Base-by-base conservation (phyloP, 2,329 filamentous ascomycete genomes). In the Sordariomycetes sp. region DNA sequence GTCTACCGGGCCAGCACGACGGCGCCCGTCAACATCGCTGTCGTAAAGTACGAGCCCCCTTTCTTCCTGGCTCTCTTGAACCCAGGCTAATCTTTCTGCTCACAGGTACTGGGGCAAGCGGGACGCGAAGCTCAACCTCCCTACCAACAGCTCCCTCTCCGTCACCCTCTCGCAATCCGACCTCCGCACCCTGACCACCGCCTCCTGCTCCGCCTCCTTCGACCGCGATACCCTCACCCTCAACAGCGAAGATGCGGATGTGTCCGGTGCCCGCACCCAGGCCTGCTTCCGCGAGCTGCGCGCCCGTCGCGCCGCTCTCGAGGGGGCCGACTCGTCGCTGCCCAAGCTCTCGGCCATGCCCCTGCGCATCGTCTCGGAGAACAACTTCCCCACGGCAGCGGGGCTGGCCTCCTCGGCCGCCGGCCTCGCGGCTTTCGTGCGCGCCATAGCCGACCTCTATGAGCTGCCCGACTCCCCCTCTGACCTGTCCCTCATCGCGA, bases 351-450 rank as follows among this genome's bases (percentile, higher is more conserved):
- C 90, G 12, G 70, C 79, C 56, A 79, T 88, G 67, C 85, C 89
- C 37, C 83, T 99, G 61, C 88, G 87, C 65, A 87, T 99, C 64
- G 91, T 97, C 59, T 94, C 89, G 59, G 89, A 94, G 77, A 99
- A 99, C 81, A 99, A 99, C 81, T 99, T 99, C 80, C 94, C 94
- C 62, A 99, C 94, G 2, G 94, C 94, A 28, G 94, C 94, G 4
- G 94, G 94, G 7, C 85, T 99, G 18, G 86, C 86, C 3, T 87
- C 82, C 20, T 88, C 85, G 0, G 86, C 85, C 1, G 85, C 85
- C 1, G 85, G 85, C 5, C 87, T 88, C 62, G 85, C 85, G 2
- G 85, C 85, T 22, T 75, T 88, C 6, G 85, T 97, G 22, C 83
- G 91, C 60, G 92, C 90, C 63, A 90, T 99, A 65, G 94, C 94